These are phyloP conservation scores for Spathaspora jeffriesii DNA, from an alignment of 1,139 yeast species.

Conservation along the genomic window DNA sequence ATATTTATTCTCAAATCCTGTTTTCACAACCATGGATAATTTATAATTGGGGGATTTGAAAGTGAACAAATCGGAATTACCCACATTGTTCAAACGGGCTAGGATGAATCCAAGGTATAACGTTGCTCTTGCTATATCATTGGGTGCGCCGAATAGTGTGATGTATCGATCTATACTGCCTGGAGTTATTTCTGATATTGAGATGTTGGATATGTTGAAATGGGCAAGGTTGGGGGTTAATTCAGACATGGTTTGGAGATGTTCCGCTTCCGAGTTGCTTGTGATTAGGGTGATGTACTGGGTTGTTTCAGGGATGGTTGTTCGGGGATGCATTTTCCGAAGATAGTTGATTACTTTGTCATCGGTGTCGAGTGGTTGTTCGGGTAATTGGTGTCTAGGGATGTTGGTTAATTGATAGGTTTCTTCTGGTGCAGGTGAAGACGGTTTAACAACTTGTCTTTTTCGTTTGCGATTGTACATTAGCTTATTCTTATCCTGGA, in stretches of 20 bases:
- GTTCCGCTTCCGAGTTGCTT: constrained; percentile 27
- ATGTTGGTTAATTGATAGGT: background rate
- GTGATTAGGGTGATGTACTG: constrained; percentile 18
- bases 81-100: constrained; percentile 25
- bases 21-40: constrained; percentile 9
- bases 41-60: constrained; percentile 33
- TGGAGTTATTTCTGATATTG: constrained; percentile 19
- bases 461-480: constrained; percentile 5
- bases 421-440: background rate
- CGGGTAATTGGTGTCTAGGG: background rate
- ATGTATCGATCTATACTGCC: constrained; percentile 32
- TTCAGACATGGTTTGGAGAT: too few species aligned
- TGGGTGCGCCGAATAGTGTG: constrained; percentile 25
- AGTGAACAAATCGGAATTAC: constrained; percentile 20
- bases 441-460: constrained; percentile 1
- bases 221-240: too few species aligned
- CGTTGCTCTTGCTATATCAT: constrained; percentile 22
- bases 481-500: background rate
- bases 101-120: constrained; percentile 23
- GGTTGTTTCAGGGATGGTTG: background rate
- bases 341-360: constrained; percentile 11
- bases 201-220: constrained; percentile 20
- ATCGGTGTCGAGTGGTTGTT: constrained; percentile 8
- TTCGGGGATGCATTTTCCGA: constrained; percentile 9
- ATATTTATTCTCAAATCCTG: background rate